A percentile compares a stretch with the other conserved stretches of the same genome.
Conservation (phyloP, 768 basidiomycete genomes). For the Tricholomella constricta region DNA sequence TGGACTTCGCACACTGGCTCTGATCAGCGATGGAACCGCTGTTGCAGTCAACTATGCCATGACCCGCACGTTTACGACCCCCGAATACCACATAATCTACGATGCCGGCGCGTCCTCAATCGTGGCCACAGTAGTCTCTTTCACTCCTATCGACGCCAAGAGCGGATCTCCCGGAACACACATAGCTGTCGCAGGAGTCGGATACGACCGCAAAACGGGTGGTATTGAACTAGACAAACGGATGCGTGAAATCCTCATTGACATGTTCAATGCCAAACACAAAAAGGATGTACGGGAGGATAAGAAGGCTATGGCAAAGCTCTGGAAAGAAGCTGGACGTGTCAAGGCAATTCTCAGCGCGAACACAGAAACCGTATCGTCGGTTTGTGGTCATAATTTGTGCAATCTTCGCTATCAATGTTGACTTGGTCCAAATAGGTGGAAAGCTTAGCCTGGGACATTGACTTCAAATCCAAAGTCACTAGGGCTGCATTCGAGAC, state of each 20-base stretch:
- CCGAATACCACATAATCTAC: conserved; percentile 89
- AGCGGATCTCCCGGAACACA: conserved; percentile 59
- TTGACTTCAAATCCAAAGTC: conserved; percentile 84
- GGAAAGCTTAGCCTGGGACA: conserved; percentile 87
- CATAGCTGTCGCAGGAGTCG: conserved; percentile 78
- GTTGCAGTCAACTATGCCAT: conserved; percentile 99
- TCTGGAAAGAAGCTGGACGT: conserved; percentile 92
- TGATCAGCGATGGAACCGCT: conserved; percentile 92
- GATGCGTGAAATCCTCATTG: conserved; percentile 77
- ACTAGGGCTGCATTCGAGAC: conserved; percentile 79
- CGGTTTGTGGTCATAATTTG: conserved; percentile 45
- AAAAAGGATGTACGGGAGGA: conserved; percentile 70
- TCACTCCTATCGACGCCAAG: conserved; percentile 58
- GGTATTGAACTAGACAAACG: conserved; percentile 87
- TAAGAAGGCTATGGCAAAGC: conserved; percentile 85
- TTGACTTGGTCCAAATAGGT: conserved; percentile 46
- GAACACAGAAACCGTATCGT: conserved; percentile 75
- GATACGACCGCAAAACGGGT: conserved; percentile 73
- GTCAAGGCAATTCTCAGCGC: conserved; percentile 94
- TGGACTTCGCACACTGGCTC: conserved; percentile 77
- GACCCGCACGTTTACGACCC: conserved; percentile 82
- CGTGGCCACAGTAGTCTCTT: conserved; percentile 74
- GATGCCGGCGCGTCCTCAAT: conserved; percentile 90
- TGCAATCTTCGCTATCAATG: background rate
- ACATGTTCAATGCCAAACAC: conserved; percentile 72